Conservation (phyloP, 2,329 filamentous ascomycete genomes). For the Huntiella bhutanensis region DNA sequence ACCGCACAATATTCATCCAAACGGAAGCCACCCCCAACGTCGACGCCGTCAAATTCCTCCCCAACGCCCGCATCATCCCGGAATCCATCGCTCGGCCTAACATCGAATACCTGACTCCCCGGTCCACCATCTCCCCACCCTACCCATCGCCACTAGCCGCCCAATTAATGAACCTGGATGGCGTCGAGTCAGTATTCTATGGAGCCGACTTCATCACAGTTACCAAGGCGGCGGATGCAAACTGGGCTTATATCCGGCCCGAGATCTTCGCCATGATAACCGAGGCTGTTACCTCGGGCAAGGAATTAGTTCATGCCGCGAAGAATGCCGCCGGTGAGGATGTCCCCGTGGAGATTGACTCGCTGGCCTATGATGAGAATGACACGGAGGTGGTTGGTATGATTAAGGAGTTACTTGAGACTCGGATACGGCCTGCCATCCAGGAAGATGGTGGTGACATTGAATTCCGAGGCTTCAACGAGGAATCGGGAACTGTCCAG, state of each 20-base stretch:
- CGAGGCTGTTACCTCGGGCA: slow-evolving; percentile 70
- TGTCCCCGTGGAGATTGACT: slow-evolving; percentile 39
- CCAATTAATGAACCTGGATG: slow-evolving; percentile 80
- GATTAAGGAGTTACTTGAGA: slow-evolving; percentile 97
- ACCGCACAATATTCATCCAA: slow-evolving; percentile 87
- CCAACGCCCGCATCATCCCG: slow-evolving; percentile 73
- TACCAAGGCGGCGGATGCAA: slow-evolving; percentile 69
- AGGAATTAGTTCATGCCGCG: slow-evolving; percentile 56
- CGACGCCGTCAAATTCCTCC: slow-evolving; percentile 93
- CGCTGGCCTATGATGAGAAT: slow-evolving; percentile 66
- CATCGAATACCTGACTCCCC: slow-evolving; percentile 79
- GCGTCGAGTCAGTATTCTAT: slow-evolving; percentile 88
- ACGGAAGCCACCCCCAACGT: slow-evolving; percentile 85
- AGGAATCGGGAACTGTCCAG: slow-evolving; percentile 52
- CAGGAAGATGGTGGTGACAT: slow-evolving; percentile 97
- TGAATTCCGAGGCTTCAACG: slow-evolving; percentile 74
- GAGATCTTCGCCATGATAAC: slow-evolving; percentile 93
- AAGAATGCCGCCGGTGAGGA: slow-evolving; percentile 38
- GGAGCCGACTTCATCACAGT: slow-evolving; percentile 93
- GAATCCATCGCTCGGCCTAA: slow-evolving; percentile 53
- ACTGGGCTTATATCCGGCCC: slow-evolving; percentile 88
- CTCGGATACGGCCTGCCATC: slow-evolving; percentile 81
- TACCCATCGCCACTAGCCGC: slow-evolving; percentile 82
- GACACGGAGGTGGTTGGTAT: slow-evolving; percentile 90
- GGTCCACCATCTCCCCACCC: slow-evolving; percentile 71